These are phyloP conservation scores for Stephania yunnanensis DNA, from an alignment of 164 flowering plant species.

Conservation along the genomic window DNA sequence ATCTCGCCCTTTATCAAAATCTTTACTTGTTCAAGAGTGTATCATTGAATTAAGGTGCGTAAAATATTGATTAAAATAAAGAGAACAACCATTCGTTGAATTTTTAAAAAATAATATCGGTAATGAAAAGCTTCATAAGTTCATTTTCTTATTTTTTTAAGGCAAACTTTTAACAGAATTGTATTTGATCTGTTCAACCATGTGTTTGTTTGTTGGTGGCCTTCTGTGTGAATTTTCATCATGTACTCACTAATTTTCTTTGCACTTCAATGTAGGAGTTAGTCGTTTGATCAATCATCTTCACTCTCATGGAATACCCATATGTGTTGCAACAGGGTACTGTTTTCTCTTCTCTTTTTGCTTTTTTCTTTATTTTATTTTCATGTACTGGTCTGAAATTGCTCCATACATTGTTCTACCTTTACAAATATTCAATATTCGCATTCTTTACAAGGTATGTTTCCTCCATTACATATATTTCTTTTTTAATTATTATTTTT, in stretches of 20 bases:
- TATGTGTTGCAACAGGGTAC: slow-evolving; percentile 94
- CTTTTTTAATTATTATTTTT: no score
- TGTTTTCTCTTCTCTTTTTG: not conserved
- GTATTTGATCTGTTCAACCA: not conserved
- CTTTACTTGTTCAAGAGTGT: not conserved
- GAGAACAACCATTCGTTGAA: not conserved
- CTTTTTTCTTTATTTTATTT: not conserved
- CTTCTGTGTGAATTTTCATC: not conserved
- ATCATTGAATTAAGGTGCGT: not conserved
- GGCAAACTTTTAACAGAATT: not conserved
- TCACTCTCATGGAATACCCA: slow-evolving; percentile 65
- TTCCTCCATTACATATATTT: not conserved
- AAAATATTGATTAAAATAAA: not conserved
- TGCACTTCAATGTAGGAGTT: slow-evolving; percentile 43
- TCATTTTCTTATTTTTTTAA: not conserved
- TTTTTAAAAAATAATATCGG: no score
- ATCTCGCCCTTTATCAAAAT: not conserved
- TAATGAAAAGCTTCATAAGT: not conserved
- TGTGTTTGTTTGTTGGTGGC: slow-evolving; percentile 3
- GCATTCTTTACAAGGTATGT: not conserved
- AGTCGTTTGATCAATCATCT: slow-evolving; percentile 66
- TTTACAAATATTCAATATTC: not conserved
- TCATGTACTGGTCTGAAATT: not conserved
- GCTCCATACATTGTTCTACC: not conserved
- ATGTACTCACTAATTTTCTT: not conserved